phyloP scores from a whole-genome alignment of 78 protist genomes.

The Chrysochromulina parva region DNA sequence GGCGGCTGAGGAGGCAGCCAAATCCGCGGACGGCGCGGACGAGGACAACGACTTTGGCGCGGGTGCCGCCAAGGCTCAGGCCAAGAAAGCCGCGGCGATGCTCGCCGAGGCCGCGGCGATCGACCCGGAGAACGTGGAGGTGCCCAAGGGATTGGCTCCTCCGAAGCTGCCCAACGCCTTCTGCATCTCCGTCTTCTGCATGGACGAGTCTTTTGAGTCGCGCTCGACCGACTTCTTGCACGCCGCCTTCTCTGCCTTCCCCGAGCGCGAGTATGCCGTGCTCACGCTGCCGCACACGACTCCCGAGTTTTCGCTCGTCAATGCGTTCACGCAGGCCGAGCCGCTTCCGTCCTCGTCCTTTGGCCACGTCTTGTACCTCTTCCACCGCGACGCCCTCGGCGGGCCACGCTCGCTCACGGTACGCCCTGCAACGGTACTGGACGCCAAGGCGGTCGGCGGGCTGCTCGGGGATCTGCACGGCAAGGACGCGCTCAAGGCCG shows the following conservation, averaged over 20 bases:
- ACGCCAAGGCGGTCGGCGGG: not conserved
- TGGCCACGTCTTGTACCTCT: constrained; percentile 30
- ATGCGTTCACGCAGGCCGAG: not conserved
- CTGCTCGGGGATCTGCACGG: not conserved
- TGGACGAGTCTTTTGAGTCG: constrained; percentile 30
- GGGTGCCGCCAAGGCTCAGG: too few species aligned
- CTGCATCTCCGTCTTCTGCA: constrained; percentile 34
- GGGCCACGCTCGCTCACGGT: not conserved
- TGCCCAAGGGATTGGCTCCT: too few species aligned
- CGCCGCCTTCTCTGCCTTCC: not conserved
- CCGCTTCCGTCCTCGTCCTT: not conserved
- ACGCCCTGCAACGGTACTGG: not conserved
- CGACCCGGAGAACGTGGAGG: too few species aligned
- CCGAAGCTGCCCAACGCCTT: not conserved
- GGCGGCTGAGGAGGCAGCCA: not conserved
- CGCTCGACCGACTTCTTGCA: constrained; percentile 4
- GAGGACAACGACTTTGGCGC: not conserved
- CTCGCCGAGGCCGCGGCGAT: not conserved
- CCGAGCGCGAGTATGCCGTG: not conserved
- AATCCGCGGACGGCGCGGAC: not conserved
- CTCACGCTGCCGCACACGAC: constrained; percentile 36
- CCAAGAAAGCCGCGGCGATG: not conserved
- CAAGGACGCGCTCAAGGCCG: not conserved
- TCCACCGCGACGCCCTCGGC: constrained; percentile 22
- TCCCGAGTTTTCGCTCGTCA: constrained; percentile 30